Evolutionary conservation across 192 early-diverging fungal genomes (phyloP), one percentile per base, ranked within the genome.

Genomic region (Coemansia reversa): DNA sequence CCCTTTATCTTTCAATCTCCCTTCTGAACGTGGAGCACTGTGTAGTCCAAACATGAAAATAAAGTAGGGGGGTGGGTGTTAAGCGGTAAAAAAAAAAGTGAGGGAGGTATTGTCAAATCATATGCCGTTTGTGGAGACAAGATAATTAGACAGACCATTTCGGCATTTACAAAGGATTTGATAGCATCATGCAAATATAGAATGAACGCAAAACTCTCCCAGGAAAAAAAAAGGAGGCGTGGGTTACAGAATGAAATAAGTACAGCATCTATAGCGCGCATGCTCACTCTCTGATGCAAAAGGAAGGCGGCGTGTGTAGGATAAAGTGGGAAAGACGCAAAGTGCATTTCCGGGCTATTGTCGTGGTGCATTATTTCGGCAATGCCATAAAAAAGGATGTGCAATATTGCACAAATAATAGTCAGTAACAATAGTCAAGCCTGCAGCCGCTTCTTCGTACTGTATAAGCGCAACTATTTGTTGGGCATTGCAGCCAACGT

Each of bases 391-490:
- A 60, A 39, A 39, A 39, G 35, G 35, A 39, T 39, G 35, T 39
- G 35, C 35, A 11, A 62, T 68, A 68, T 68, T 68, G 59, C 66
- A 30, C 66, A 58, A 69, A 63, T 69, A 58, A 69, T 69, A 63
- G 61, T 49, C 45, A 16, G 59, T 50, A 39, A 69, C 67, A 69
- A 69, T 69, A 62, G 60, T 62, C 61, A 53, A 57, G n/a, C 42
- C 35, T 39, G 35, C 35, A 39, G 35, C 35, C 35, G 35, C 35
- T 39, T 11, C 9, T 39, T 39, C 35, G 35, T 39, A 9, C 35
- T 39, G 35, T 39, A 39, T 39, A 39, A 39, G 35, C 35, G 35
- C 35, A 39, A 39, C 35, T 39, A 12, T 39, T 39, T 39, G 35
- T 39, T 39, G 3, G 9, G 35, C 1, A 39, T 9, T 9, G 12